Evolutionary conservation across 768 basidiomycete genomes (phyloP).

Genomic region (button mushroom (Agaricus bisporus)): DNA sequence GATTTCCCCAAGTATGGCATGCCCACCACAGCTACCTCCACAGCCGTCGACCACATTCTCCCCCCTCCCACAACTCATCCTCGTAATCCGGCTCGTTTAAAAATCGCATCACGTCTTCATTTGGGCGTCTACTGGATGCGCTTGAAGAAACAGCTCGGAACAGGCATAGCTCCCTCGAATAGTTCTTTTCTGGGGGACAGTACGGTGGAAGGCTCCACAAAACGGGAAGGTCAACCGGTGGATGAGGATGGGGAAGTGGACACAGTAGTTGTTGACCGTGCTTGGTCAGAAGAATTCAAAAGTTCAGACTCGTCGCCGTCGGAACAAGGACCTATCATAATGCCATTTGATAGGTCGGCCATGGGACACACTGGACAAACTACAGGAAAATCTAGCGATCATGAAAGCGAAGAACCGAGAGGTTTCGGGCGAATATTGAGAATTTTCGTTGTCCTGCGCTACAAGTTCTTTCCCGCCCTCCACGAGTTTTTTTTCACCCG

Average conservation of each 20-base stretch:
- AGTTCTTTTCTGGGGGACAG: conserved; percentile 48
- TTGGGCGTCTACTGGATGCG: conserved; percentile 41
- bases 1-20: conserved; percentile 6
- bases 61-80: conserved; percentile 38
- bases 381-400: conserved; percentile 24
- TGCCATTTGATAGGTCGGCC: conserved; percentile 3
- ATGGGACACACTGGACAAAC: conserved; percentile 1
- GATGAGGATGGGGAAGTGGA: conserved; percentile 44
- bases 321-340: conserved; percentile 34
- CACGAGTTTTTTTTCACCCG: conserved; percentile 53
- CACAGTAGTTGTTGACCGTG: conserved; percentile 71
- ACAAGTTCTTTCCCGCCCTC: conserved; percentile 50
- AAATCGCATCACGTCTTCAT: conserved; percentile 30
- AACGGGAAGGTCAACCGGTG: conserved; percentile 16
- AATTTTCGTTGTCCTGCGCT: conserved; percentile 41
- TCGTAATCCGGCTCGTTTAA: conserved; percentile 13
- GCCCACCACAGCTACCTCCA: conserved; percentile 20
- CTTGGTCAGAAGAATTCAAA: conserved; percentile 57
- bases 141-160: conserved; percentile 49
- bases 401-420: conserved; percentile 20
- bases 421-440: conserved; percentile 24
- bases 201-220: conserved; percentile 30
- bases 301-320: conserved; percentile 42
- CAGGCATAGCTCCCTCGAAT: conserved; percentile 49
- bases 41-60: conserved; percentile 24